These are phyloP conservation scores for Allantophomopsis lycopodina DNA, from an alignment of 2,329 filamentous ascomycete genomes.

Conservation along the genomic window DNA sequence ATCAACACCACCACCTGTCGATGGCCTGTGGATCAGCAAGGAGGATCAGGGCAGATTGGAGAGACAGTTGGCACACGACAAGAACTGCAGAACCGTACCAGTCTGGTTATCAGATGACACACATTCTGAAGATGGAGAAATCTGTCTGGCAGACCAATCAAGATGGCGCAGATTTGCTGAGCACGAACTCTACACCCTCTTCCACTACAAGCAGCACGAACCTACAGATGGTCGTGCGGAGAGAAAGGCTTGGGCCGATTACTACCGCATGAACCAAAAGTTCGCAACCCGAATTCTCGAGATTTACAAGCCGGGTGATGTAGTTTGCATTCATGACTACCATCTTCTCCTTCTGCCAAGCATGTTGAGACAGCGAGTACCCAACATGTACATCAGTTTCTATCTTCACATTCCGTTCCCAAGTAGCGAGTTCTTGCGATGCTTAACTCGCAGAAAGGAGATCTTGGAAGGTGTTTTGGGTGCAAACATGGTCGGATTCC, in stretches of 20 bases:
- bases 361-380: conserved; percentile 72
- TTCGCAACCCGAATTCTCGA: conserved; percentile 84
- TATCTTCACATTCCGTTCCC: conserved; percentile 92
- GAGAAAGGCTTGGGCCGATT: conserved; percentile 79
- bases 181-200: conserved; percentile 80
- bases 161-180: conserved; percentile 87
- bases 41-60: conserved; percentile 64
- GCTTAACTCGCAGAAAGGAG: conserved; percentile 77
- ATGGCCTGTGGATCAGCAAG: conserved; percentile 57
- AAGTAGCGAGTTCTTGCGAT: conserved; percentile 89
- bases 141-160: conserved; percentile 66
- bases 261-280: conserved; percentile 82
- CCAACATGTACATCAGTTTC: conserved; percentile 88
- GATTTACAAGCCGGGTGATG: conserved; percentile 82
- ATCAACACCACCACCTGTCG: conserved; percentile 42
- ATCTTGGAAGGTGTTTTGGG: conserved; percentile 81
- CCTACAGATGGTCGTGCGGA: conserved; percentile 75
- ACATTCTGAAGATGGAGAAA: conserved; percentile 45
- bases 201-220: conserved; percentile 93
- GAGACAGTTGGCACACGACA: conserved; percentile 55
- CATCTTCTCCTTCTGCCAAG: conserved; percentile 82
- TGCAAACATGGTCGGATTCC: conserved; percentile 87
- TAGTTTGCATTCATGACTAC: conserved; percentile 89
- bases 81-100: conserved; percentile 67
- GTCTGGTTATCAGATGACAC: conserved; percentile 85